Conservation (phyloP, 768 basidiomycete species). For the Grammothele lineata region DNA sequence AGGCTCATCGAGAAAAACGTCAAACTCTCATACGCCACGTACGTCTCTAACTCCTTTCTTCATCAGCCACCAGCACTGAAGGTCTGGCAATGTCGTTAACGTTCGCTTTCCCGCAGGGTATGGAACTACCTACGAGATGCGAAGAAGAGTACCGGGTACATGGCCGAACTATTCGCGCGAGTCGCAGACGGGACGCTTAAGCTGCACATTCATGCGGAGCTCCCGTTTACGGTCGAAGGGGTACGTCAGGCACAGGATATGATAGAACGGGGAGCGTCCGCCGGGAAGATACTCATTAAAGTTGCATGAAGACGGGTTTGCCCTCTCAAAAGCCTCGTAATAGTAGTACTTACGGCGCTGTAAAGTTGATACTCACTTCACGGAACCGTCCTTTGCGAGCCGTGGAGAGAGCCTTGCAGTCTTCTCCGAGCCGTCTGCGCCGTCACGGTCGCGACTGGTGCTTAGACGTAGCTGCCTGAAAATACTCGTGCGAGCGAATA, state of each 20-base stretch:
- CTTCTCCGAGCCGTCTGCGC: too few species aligned
- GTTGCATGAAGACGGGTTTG: too few species aligned
- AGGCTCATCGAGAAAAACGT: constrained; percentile 80
- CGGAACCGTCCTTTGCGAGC: too few species aligned
- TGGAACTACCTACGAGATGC: constrained; percentile 68
- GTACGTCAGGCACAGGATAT: constrained; percentile 74
- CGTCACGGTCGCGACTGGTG: too few species aligned
- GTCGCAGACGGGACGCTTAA: constrained; percentile 58
- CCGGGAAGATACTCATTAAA: constrained; percentile 84
- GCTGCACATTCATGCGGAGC: constrained; percentile 71
- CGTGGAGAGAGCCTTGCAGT: too few species aligned
- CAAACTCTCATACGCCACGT: constrained; percentile 75
- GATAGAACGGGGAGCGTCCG: constrained; percentile 67
- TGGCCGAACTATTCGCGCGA: constrained; percentile 56
- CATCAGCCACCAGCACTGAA: too few species aligned
- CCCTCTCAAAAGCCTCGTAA: too few species aligned
- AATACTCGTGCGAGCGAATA: too few species aligned
- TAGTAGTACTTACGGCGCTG: too few species aligned
- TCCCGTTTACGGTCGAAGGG: constrained; percentile 80
- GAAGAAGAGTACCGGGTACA: constrained; percentile 68
- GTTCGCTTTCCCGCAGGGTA: constrained; percentile 41
- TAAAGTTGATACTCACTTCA: too few species aligned
- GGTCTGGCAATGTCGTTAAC: background rate
- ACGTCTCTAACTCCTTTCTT: background rate
- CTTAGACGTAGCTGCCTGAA: too few species aligned